phyloP scores from a whole-genome alignment of 2,329 filamentous ascomycete genomes.

The Whalleya microplaca region DNA sequence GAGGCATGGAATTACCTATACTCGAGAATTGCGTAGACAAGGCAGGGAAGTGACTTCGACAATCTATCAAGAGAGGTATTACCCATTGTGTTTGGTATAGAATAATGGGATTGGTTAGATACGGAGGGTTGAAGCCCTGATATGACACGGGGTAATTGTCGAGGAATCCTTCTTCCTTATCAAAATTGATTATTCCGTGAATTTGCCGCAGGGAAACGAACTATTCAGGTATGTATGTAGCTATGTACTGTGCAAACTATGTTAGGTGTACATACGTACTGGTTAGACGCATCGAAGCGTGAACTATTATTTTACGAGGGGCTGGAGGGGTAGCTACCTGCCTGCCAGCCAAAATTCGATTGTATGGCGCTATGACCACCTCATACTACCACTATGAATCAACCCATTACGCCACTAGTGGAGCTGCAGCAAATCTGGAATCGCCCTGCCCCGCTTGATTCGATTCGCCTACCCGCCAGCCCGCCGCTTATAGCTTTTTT shows the following conservation, averaged over 20 bases:
- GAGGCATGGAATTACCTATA: too few relatives aligned
- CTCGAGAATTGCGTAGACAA: too few relatives aligned
- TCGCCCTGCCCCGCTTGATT: neutral
- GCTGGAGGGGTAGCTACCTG: neutral
- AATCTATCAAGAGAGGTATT: too few relatives aligned
- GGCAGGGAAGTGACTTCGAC: too few relatives aligned
- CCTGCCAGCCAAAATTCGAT: neutral
- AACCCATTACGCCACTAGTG: neutral
- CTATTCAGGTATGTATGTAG: neutral
- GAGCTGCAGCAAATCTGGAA: neutral
- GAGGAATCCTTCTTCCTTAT: constrained; percentile 1
- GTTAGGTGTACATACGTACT: too few relatives aligned
- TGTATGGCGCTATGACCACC: too few relatives aligned
- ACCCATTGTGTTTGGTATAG: too few relatives aligned
- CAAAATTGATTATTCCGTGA: constrained; percentile 13
- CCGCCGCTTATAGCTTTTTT: neutral
- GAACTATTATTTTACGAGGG: too few relatives aligned
- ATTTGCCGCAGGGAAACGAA: constrained; percentile 9
- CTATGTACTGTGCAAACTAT: too few relatives aligned
- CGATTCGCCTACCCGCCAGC: neutral
- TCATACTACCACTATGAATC: neutral
- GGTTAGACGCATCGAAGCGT: too few relatives aligned
- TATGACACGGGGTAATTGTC: neutral
- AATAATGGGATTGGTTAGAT: too few relatives aligned
- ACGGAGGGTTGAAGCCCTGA: neutral